phyloP scores from a whole-genome alignment of 1,284 basidiomycete genomes.

The Cryptococcus sp. region DNA sequence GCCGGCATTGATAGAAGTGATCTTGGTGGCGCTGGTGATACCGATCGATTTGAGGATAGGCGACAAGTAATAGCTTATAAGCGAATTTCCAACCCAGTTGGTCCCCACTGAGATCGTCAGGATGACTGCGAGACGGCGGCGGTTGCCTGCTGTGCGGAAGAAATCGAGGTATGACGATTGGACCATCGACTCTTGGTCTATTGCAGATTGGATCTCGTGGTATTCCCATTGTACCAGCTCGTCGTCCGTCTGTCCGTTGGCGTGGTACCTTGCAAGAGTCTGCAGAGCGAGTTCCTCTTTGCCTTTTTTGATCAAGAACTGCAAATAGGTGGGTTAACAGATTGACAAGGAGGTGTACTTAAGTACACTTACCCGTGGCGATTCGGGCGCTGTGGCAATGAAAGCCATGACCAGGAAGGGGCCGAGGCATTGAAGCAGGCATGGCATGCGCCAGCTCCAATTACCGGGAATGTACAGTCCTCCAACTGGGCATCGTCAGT shows the following conservation, averaged over 20 bases:
- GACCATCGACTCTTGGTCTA: slow-evolving; percentile 43
- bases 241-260: slow-evolving; percentile 52
- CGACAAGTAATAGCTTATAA: slow-evolving; percentile 68
- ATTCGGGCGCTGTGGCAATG: too few relatives aligned
- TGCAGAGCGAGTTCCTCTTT: slow-evolving; percentile 58
- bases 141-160: slow-evolving; percentile 23
- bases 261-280: slow-evolving; percentile 65
- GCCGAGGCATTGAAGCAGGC: background rate
- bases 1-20: slow-evolving; percentile 69
- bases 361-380: too few relatives aligned
- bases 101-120: slow-evolving; percentile 32
- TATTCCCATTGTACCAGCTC: slow-evolving; percentile 50
- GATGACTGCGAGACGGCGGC: slow-evolving; percentile 29
- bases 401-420: background rate
- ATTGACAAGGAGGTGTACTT: too few relatives aligned
- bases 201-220: slow-evolving; percentile 49
- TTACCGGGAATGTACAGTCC: slow-evolving; percentile 2
- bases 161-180: slow-evolving; percentile 16
- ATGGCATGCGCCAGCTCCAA: slow-evolving; percentile 1
- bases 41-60: slow-evolving; percentile 71
- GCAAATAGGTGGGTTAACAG: too few relatives aligned
- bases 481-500: background rate
- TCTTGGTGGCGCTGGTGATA: slow-evolving; percentile 55
- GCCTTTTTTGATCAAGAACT: slow-evolving; percentile 55
- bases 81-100: slow-evolving; percentile 56